Evolutionary conservation across 805 yeast species (phyloP), one percentile per base, ranked within the genome.

Genomic region (Candida pseudofarinosa): DNA sequence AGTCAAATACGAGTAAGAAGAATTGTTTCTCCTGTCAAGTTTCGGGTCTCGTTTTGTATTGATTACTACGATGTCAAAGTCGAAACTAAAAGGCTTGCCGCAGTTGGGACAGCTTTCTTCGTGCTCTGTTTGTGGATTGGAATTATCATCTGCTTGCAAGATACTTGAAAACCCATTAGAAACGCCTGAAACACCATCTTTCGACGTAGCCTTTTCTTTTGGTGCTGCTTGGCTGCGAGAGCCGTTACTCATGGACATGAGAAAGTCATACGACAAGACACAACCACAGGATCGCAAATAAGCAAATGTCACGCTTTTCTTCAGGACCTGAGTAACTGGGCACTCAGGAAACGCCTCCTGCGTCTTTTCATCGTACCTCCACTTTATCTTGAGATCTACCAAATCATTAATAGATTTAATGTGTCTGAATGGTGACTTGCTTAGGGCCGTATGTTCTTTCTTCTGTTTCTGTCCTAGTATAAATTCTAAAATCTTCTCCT

Each of bases 401-500:
- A 63, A 34, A 48, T 63, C 69, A 17, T 52, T 53, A 28, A 63
- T 33, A 3, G 59, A 47, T 3, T 40, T 45, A 4, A 63, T 55
- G 42, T 60, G 66, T 4, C 50, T 40, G 15, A 55, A 50, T 4
- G 19, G 15, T 5, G n/a, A 12, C 10, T 20, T 8, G 14, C 13
- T 20, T 3, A 48, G 28, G 38, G 46, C 37, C 20, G 41, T 19
- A 47, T 52, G 43, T 56, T 69, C 20, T 49, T 54, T 14, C 42
- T 51, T 33, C 15, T 52, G 52, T 18, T 62, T 64, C 32, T 58
- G 57, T 10, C 67, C 62, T 2, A 85, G 49, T 3, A 88, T 55
- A 55, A 73, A 69, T 51, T 83, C 83, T 4, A 88, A 53, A 0
- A 85, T 57, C 20, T 80, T 61, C 44, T 80, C 85, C 47, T 85